Conservation (phyloP, 2,329 filamentous ascomycete species). For the Teratosphaeria zuluensis region DNA sequence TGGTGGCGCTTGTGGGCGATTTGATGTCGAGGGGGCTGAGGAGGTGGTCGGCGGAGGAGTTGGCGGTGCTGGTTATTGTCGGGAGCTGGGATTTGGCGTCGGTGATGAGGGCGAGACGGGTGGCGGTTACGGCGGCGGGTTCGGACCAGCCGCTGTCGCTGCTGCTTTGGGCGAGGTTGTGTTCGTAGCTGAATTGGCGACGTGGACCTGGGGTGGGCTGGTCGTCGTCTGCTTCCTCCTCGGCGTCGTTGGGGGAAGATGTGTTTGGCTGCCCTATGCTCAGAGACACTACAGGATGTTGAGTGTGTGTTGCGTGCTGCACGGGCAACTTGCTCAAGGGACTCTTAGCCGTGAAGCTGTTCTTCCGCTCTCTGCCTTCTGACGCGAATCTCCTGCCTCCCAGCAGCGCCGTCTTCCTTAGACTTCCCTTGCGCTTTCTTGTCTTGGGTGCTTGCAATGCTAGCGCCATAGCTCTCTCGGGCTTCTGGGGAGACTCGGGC, state of each 20-base stretch:
- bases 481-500: conserved; percentile 18
- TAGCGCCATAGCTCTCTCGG: conserved; percentile 41
- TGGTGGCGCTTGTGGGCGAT: conserved; percentile 41
- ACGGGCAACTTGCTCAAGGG: conserved; percentile 18
- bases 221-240: not conserved
- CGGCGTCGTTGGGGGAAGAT: not conserved
- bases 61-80: conserved; percentile 7
- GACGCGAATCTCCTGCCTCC: conserved; percentile 55
- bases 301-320: conserved; percentile 4
- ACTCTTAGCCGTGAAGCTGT: conserved; percentile 27
- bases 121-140: conserved; percentile 15
- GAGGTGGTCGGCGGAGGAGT: conserved; percentile 10
- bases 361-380: conserved; percentile 44
- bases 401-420: conserved; percentile 77
- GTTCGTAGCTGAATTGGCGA: conserved; percentile 30
- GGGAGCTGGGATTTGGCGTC: conserved; percentile 10
- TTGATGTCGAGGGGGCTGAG: conserved; percentile 23
- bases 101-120: conserved; percentile 21
- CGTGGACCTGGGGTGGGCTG: conserved; percentile 4
- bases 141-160: conserved; percentile 25
- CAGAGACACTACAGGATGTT: not conserved
- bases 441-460: conserved; percentile 42
- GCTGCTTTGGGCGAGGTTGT: conserved; percentile 19
- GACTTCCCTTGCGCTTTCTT: conserved; percentile 68
- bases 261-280: conserved; percentile 1